A percentile compares a stretch with the other conserved stretches of the same genome.
Evolutionary conservation across 23 red algal species (phyloP).

Genomic region (Gracilaria gracilis): DNA sequence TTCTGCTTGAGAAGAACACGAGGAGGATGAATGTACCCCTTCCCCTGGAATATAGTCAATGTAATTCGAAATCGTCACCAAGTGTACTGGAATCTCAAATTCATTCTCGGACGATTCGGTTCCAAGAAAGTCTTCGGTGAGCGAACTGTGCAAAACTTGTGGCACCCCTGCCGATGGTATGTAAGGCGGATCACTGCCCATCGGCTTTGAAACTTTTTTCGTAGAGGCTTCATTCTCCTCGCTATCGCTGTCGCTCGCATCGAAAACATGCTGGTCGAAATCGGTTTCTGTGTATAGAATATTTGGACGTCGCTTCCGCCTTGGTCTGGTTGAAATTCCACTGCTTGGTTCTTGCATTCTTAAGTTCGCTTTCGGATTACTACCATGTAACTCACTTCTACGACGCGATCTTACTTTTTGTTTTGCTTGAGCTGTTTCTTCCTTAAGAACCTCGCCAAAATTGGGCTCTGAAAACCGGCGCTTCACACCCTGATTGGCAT

Average conservation of each 20-base stretch:
- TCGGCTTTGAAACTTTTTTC: neutral
- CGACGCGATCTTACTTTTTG: neutral
- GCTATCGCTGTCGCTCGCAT: neutral
- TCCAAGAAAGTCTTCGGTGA: neutral
- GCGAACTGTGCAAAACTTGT: neutral
- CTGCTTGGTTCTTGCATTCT: neutral
- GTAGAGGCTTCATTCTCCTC: neutral
- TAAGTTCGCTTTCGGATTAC: neutral
- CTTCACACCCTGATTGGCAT: neutral
- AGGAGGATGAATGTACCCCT: neutral
- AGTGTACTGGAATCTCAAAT: conserved; percentile 3
- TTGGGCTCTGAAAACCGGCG: neutral
- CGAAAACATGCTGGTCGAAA: neutral
- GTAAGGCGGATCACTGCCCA: neutral
- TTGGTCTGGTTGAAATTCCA: neutral
- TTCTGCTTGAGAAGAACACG: neutral
- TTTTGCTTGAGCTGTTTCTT: neutral
- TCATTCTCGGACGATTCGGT: neutral
- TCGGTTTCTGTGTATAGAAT: neutral
- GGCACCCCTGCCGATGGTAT: neutral
- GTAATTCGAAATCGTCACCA: neutral
- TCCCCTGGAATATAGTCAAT: conserved; percentile 7
- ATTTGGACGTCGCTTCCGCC: neutral
- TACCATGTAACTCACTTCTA: neutral
- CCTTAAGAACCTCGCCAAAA: neutral